Conservation (phyloP, 2,329 filamentous ascomycete species). For the Podosphaera fusca region DNA sequence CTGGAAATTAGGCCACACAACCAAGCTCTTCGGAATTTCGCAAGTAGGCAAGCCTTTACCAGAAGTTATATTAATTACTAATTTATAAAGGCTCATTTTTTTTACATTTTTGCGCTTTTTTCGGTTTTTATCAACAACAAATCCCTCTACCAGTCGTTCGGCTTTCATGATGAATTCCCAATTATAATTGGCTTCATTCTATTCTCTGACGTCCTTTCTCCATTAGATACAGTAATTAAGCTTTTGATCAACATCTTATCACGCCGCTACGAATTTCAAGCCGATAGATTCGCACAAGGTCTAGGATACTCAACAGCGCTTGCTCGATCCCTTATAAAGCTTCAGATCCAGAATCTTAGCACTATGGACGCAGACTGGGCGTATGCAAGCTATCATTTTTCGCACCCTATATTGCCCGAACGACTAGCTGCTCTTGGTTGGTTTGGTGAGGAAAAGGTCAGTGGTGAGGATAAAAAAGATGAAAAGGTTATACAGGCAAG, state of each 20-base stretch:
- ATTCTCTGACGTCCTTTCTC: constrained; percentile 87
- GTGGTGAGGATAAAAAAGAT: constrained; percentile 26
- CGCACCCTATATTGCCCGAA: constrained; percentile 87
- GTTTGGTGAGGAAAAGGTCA: constrained; percentile 40
- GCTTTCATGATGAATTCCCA: constrained; percentile 60
- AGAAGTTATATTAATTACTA: not conserved
- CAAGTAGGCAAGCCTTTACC: constrained; percentile 29
- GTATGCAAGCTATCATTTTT: constrained; percentile 97
- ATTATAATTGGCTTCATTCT: constrained; percentile 95
- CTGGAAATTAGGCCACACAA: constrained; percentile 92
- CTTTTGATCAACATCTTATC: constrained; percentile 90
- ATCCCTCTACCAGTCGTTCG: constrained; percentile 77
- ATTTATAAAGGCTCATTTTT: constrained; percentile 52
- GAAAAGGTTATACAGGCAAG: constrained; percentile 43
- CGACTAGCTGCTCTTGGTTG: constrained; percentile 76
- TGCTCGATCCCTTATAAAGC: constrained; percentile 74
- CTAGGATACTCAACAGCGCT: constrained; percentile 71
- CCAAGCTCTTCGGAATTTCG: constrained; percentile 66
- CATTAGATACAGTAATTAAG: constrained; percentile 87
- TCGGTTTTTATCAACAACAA: constrained; percentile 92
- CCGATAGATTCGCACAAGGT: constrained; percentile 67
- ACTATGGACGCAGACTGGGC: constrained; percentile 98
- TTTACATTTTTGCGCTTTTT: constrained; percentile 93
- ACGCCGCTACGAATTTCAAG: constrained; percentile 87
- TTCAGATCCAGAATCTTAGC: constrained; percentile 93